These are phyloP conservation scores for Peronospora belbahrii DNA, from an alignment of 352 stramenopile species.

Conservation along the genomic window DNA sequence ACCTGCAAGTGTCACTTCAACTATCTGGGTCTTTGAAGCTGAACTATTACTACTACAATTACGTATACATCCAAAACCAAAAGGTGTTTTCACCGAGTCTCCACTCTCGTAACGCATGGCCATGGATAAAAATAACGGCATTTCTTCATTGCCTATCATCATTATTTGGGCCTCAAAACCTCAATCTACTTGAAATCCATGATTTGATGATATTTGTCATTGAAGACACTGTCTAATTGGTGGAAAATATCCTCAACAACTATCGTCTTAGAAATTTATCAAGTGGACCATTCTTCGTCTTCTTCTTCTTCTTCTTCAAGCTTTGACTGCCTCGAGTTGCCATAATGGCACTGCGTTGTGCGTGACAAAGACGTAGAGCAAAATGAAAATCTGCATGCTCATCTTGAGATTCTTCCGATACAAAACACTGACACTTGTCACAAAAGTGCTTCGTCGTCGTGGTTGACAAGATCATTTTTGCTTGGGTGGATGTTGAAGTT, in stretches of 20 bases:
- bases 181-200: too few relatives aligned
- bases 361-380: constrained; percentile 35
- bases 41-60: constrained; percentile 35
- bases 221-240: too few relatives aligned
- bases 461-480: neutral
- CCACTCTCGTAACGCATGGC: constrained; percentile 54
- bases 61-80: constrained; percentile 46
- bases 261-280: constrained; percentile 37
- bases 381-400: constrained; percentile 62
- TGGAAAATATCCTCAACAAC: neutral
- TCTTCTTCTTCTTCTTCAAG: neutral
- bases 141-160: constrained; percentile 22
- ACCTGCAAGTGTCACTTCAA: constrained; percentile 39
- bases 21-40: constrained; percentile 47
- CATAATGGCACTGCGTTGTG: constrained; percentile 15
- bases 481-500: constrained; percentile 17
- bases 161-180: too few relatives aligned
- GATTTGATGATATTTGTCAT: too few relatives aligned
- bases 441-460: constrained; percentile 21
- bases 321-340: too few relatives aligned
- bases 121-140: constrained; percentile 66
- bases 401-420: constrained; percentile 29
- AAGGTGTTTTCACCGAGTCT: constrained; percentile 61
- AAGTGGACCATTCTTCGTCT: constrained; percentile 33
- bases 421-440: constrained; percentile 24